These are phyloP conservation scores for Tinospora cordifolia DNA, from an alignment of 164 flowering plant genomes.

Conservation along the genomic window DNA sequence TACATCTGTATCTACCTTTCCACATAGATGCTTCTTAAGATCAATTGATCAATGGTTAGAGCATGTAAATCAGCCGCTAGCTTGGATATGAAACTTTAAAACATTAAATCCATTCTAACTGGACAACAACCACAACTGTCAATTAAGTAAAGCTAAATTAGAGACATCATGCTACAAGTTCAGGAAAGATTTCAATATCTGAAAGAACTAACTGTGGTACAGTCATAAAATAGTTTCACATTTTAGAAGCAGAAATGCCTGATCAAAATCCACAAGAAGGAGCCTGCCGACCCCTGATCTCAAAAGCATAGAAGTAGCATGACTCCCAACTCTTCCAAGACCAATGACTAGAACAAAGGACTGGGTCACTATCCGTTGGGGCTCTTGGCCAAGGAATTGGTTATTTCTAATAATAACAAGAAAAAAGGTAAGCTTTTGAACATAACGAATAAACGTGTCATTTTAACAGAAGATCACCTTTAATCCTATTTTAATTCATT, in stretches of 20 bases:
- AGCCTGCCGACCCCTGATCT: constrained; percentile 92
- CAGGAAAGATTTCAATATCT: background rate
- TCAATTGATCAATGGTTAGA: no score
- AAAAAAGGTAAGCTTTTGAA: background rate
- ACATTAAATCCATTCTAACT: background rate
- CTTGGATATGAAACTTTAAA: no score
- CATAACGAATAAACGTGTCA: background rate
- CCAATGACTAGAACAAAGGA: constrained; percentile 97
- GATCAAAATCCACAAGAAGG: constrained; percentile 94
- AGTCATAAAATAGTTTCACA: background rate
- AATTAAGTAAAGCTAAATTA: background rate
- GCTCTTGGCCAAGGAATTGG: constrained; percentile 82
- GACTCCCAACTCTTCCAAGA: constrained; percentile 98
- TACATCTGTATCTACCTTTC: background rate
- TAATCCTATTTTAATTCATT: background rate
- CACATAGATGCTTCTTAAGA: background rate
- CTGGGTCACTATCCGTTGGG: constrained; percentile 66
- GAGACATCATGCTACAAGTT: background rate
- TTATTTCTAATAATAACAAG: constrained; percentile 51
- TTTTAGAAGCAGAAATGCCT: constrained; percentile 39
- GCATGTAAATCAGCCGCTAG: no score
- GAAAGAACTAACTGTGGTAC: background rate
- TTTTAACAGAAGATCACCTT: background rate
- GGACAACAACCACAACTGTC: background rate
- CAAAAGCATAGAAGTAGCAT: constrained; percentile 95